Evolutionary conservation across 176 grass and related monocot species (phyloP), one percentile per base, ranked within the genome.

Genomic region (Juncus inflexus): DNA sequence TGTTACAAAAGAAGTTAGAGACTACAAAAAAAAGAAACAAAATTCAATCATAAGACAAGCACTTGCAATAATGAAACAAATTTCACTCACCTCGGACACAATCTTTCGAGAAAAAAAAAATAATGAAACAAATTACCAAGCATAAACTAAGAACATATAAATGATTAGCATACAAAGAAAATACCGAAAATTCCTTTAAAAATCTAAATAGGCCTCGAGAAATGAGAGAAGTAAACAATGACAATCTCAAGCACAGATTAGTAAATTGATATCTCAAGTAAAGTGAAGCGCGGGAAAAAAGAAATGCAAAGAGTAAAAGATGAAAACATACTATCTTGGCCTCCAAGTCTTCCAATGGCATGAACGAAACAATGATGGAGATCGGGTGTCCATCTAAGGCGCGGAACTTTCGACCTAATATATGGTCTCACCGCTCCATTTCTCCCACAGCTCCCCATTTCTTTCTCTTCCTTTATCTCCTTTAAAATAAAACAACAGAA

Each of bases 331-430:
- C 90, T 92, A 47, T 92, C 66, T 8, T 72, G 94, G 9, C 94
- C 83, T 16, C 94, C 94, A 12, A 99, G 94, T 78, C 68, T 72
- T 37, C 76, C 80, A 16, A 99, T 77, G 64, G 94, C 94, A 37
- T 80, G 65, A 45, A 86, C 39, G 67, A 99, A 99, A 83, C 78
- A 80, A 59, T 37, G 80, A 61, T 99, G 88, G 66, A 99, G 88
- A 55, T 99, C 94, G 14, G 70, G 74, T 0, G 94, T 99, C 94
- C 94, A 99, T 71, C 88, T 56, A 74, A 99, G 55, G 60, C 94
- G 70, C 6, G 94, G 85, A 70, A 82, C 72, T 52, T 66, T 80
- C 12, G 88, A 99, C 77, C 94, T 86, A 40, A 72, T 99, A 73
- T 99, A 99, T 35, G 59, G 85, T 73, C 94, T 82, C 61, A 90